Percentiles rank a stretch among this genome's conserved stretches.
Evolutionary conservation across 108 stramenopile species (phyloP).

Genomic region (Nitzschia sp.): DNA sequence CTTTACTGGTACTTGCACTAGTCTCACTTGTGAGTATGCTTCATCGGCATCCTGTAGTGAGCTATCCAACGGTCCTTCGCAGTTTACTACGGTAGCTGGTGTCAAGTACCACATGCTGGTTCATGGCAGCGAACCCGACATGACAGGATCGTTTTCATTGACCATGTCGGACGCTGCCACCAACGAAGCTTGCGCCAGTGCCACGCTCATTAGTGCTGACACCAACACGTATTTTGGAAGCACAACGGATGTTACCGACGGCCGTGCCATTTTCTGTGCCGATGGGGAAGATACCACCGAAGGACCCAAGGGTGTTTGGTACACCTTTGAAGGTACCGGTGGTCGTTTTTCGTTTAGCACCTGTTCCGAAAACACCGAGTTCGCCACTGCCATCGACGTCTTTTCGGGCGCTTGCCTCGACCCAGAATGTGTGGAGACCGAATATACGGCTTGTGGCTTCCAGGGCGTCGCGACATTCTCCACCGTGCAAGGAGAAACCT

Average conservation of each 20-base stretch:
- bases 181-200: constrained; percentile 18
- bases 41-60: constrained; percentile 17
- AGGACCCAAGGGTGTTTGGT: constrained; percentile 23
- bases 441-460: constrained; percentile 14
- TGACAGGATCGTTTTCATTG: constrained; percentile 23
- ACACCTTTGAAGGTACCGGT: constrained; percentile 31
- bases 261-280: constrained; percentile 1
- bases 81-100: constrained; percentile 24
- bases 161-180: constrained; percentile 8
- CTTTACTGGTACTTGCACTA: constrained; percentile 22
- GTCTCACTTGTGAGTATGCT: constrained; percentile 7
- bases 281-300: background rate
- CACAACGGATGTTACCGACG: constrained; percentile 8
- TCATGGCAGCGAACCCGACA: constrained; percentile 9
- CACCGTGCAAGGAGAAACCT: constrained; percentile 16
- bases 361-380: constrained; percentile 25
- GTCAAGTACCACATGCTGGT: constrained; percentile 26
- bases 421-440: constrained; percentile 17
- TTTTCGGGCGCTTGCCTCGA: constrained; percentile 27
- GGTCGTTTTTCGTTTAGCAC: constrained; percentile 13
- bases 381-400: constrained; percentile 22
- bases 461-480: constrained; percentile 20
- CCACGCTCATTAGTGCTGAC: constrained; percentile 5
- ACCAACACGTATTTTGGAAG: constrained; percentile 19
- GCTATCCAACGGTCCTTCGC: background rate